Evolutionary conservation across 2,329 filamentous ascomycete genomes (phyloP), one percentile per base, ranked within the genome.

Genomic region (Berkeleyomyces basicola): DNA sequence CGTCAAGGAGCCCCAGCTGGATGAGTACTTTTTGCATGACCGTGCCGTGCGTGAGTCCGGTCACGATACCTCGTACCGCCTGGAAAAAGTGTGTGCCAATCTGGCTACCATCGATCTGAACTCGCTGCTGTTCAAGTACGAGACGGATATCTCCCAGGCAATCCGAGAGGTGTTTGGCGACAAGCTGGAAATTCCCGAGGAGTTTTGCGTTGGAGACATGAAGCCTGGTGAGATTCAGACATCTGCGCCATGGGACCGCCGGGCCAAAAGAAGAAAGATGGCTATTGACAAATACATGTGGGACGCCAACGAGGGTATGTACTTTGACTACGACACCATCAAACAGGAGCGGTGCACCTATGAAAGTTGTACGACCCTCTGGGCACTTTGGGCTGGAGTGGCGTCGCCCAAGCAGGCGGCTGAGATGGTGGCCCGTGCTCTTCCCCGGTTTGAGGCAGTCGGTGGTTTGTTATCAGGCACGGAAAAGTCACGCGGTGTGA

Each of bases 21-120:
- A 99, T 70, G 84, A 91, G 57, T 99, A 97, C 74, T 97, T 97
- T 75, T 76, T 95, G 70, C 93, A 99, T 72, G 93, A 99, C 71
- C 87, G 93, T 65, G 91, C 92, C 1, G 91, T 97, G 42, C 86
- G 93, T 67, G 93, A 99, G 74, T 96, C 92, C 16, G 93, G 93
- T 10, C 93, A 99, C 73, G 93, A 99, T 71, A 99, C 93, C 2
- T 88, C 88, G 14, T 97, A 97, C 74, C 88, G 93, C 16, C 79
- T 99, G 23, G 93, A 97, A 74, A 86, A 84, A 57, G 81, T 95
- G 33, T 91, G 88, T 68, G 93, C 89, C 9, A 84, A 96, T 70
- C 78, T 97, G 36, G 93, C 91, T 9, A 96, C 91, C 0, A 89
- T 97, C 64, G 93, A 99, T 70, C 80, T 97, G 62, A 97, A 99